Evolutionary conservation across 2,329 filamentous ascomycete species (phyloP).

Genomic region (Paraconiothyrium brasiliense): DNA sequence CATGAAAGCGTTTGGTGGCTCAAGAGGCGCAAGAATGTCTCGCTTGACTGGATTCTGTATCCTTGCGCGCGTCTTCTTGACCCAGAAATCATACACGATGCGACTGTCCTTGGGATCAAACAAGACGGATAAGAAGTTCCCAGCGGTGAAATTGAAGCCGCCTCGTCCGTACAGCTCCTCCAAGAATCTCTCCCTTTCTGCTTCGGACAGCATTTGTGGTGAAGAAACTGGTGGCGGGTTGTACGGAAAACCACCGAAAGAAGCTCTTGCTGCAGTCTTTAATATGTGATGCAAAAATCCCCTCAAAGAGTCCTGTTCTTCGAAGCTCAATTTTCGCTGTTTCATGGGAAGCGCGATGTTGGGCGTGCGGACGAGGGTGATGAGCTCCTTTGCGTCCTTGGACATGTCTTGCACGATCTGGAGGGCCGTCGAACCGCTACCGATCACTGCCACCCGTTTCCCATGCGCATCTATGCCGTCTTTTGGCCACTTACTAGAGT

Average conservation of each 20-base stretch:
- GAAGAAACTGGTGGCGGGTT: neutral
- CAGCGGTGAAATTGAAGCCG: neutral
- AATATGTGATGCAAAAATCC: neutral
- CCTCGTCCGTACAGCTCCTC: neutral
- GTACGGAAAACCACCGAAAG: neutral
- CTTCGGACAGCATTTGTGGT: neutral
- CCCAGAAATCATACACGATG: constrained; percentile 52
- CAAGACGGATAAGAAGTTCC: neutral
- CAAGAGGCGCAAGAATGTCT: constrained; percentile 48
- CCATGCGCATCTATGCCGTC: too few relatives aligned
- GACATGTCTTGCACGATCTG: neutral
- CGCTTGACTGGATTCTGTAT: constrained; percentile 48
- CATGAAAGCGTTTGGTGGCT: constrained; percentile 50
- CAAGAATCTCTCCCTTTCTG: neutral
- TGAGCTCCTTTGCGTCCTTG: neutral
- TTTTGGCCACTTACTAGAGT: neutral
- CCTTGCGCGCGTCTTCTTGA: constrained; percentile 42
- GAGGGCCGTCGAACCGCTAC: neutral
- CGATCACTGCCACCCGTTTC: neutral
- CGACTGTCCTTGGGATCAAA: constrained; percentile 25
- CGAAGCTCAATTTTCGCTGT: neutral
- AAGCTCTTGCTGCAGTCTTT: neutral
- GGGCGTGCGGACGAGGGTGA: neutral
- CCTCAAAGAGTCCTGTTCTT: neutral
- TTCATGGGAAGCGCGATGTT: neutral